Evolutionary conservation across 306 rosid species (phyloP).

Genomic region (Lathyrus tuberosus): DNA sequence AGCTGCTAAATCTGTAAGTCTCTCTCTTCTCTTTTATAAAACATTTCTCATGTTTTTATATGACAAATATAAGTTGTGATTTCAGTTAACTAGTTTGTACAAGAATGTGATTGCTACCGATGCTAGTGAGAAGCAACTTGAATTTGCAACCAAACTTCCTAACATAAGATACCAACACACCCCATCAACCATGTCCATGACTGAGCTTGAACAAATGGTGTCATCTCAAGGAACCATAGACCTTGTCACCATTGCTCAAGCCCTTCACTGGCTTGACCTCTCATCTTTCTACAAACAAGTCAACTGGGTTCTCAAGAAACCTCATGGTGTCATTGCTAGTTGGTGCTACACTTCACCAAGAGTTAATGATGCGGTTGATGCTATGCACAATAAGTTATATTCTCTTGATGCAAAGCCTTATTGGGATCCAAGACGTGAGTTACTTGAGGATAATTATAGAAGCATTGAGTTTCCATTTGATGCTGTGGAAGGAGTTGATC

Average conservation of each 20-base stretch:
- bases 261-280: constrained; percentile 78
- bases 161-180: constrained; percentile 64
- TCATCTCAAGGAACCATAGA: constrained; percentile 57
- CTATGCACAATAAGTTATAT: constrained; percentile 43
- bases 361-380: constrained; percentile 43
- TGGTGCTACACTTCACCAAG: constrained; percentile 71
- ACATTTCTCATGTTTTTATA: neutral
- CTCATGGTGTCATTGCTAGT: constrained; percentile 70
- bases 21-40: neutral
- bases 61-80: neutral
- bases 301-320: constrained; percentile 65
- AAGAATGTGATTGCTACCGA: constrained; percentile 72
- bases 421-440: constrained; percentile 53
- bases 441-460: constrained; percentile 57
- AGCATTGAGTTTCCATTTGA: constrained; percentile 76
- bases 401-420: constrained; percentile 33
- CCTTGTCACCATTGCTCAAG: constrained; percentile 70
- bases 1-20: constrained; percentile 66
- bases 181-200: constrained; percentile 51
- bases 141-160: constrained; percentile 56
- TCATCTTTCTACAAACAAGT: constrained; percentile 63
- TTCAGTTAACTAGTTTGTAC: constrained; percentile 63
- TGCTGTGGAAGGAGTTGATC: constrained; percentile 55
- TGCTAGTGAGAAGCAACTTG: constrained; percentile 59
- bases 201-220: constrained; percentile 56